phyloP scores from a whole-genome alignment of 2,329 filamentous ascomycete genomes.

The Aspergillus pseudoterreus region DNA sequence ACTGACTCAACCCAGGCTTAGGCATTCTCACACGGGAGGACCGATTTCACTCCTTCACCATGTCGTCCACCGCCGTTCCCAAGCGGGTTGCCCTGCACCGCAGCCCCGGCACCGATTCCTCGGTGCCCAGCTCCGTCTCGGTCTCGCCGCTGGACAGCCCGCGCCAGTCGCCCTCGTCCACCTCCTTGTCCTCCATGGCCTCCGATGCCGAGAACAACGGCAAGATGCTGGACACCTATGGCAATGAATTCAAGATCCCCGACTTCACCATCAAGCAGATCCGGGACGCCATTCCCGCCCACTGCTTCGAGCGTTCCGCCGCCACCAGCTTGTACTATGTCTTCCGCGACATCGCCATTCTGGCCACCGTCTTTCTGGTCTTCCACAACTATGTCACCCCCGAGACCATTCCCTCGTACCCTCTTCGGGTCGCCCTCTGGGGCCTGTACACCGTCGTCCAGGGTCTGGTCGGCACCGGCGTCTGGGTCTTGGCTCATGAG shows the following conservation, averaged over 20 bases:
- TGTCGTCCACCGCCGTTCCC: slow-evolving; percentile 51
- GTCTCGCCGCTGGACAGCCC: slow-evolving; percentile 59
- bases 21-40: neutral
- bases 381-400: slow-evolving; percentile 89
- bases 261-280: slow-evolving; percentile 98
- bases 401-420: slow-evolving; percentile 69
- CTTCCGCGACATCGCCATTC: slow-evolving; percentile 68
- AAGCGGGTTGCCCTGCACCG: slow-evolving; percentile 49
- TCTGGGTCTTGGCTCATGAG: slow-evolving; percentile 97
- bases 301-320: slow-evolving; percentile 89
- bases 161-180: slow-evolving; percentile 69
- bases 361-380: slow-evolving; percentile 76
- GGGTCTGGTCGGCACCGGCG: slow-evolving; percentile 85
- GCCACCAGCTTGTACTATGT: slow-evolving; percentile 76
- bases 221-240: slow-evolving; percentile 83
- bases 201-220: slow-evolving; percentile 58
- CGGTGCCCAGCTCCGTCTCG: slow-evolving; percentile 51
- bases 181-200: slow-evolving; percentile 85
- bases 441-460: slow-evolving; percentile 73
- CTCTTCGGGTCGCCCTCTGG: slow-evolving; percentile 64
- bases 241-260: slow-evolving; percentile 89
- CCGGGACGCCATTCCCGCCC: slow-evolving; percentile 91
- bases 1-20: neutral
- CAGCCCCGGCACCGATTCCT: slow-evolving; percentile 53
- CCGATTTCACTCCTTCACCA: slow-evolving; percentile 16